Conservation (phyloP, 345 rosid genomes). For the Hibiscus mutabilis region DNA sequence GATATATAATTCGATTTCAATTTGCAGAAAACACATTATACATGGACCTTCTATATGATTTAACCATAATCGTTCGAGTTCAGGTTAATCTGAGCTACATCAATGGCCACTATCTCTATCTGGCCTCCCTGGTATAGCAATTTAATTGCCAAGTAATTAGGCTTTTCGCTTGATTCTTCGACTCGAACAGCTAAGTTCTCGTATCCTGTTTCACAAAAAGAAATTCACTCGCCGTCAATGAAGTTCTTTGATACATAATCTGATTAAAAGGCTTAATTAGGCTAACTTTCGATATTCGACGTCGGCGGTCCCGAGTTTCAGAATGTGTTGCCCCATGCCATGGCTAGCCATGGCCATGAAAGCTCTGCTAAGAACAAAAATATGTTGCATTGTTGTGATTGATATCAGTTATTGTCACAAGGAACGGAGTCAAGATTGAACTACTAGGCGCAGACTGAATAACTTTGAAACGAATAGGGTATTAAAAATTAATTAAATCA, state of each 20-base stretch:
- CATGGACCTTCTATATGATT: too few relatives aligned
- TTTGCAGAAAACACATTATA: too few relatives aligned
- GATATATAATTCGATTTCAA: not conserved
- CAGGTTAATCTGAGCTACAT: slow-evolving; percentile 47
- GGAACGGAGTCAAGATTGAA: too few relatives aligned
- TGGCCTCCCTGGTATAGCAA: slow-evolving; percentile 92
- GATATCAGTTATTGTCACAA: slow-evolving; percentile 50
- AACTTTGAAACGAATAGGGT: too few relatives aligned
- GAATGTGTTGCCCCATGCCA: slow-evolving; percentile 46
- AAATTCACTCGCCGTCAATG: not conserved
- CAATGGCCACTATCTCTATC: slow-evolving; percentile 72
- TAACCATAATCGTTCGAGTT: not conserved
- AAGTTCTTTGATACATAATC: not conserved
- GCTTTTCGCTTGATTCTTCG: slow-evolving; percentile 79
- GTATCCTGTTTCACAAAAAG: slow-evolving; percentile 37
- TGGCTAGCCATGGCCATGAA: slow-evolving; percentile 70
- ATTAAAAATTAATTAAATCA: too few relatives aligned
- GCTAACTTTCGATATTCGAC: slow-evolving; percentile 70
- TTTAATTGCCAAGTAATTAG: slow-evolving; percentile 64
- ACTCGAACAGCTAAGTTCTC: slow-evolving; percentile 70
- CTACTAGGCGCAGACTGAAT: too few relatives aligned
- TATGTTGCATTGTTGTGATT: slow-evolving; percentile 57
- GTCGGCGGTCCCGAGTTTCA: slow-evolving; percentile 55
- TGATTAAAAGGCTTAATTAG: not conserved
- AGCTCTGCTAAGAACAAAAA: slow-evolving; percentile 79